These are phyloP conservation scores for Irpex sp. DNA, from an alignment of 1,284 basidiomycete genomes.

Conservation along the genomic window DNA sequence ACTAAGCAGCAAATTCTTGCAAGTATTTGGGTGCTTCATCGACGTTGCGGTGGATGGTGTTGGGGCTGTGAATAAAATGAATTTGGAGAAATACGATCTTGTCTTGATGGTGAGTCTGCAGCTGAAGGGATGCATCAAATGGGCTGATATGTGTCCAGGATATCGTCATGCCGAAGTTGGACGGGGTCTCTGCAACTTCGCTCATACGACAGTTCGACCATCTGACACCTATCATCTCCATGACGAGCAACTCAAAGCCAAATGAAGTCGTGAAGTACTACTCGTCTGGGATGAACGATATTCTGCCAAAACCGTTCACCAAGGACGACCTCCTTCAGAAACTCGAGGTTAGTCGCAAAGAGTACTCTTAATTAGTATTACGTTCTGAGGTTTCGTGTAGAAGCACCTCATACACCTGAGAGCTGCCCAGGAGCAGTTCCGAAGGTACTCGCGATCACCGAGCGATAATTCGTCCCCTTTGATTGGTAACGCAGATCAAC, in stretches of 20 bases:
- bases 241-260: constrained; percentile 92
- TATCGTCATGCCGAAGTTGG: constrained; percentile 91
- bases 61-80: constrained; percentile 93
- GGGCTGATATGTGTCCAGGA: constrained; percentile 45
- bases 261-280: constrained; percentile 88
- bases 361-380: too few species aligned
- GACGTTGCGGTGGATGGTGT: constrained; percentile 93
- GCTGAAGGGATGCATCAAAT: not conserved
- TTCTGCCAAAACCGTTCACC: constrained; percentile 95
- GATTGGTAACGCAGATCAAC: constrained; percentile 55
- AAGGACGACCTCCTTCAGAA: constrained; percentile 86
- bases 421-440: constrained; percentile 76
- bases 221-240: constrained; percentile 93
- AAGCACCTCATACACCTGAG: constrained; percentile 94
- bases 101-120: constrained; percentile 77
- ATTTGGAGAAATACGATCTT: constrained; percentile 89
- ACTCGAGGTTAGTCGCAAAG: constrained; percentile 58
- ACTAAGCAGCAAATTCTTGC: constrained; percentile 86
- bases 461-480: constrained; percentile 69
- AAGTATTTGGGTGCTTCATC: constrained; percentile 91
- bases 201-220: constrained; percentile 92
- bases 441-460: constrained; percentile 52
- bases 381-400: constrained; percentile 27
- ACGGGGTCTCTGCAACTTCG: constrained; percentile 86
- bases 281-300: constrained; percentile 92